Evolutionary conservation across 2,329 filamentous ascomycete species (phyloP), one percentile per base, ranked within the genome.

Genomic region (Phyllosticta citrichinensis): DNA sequence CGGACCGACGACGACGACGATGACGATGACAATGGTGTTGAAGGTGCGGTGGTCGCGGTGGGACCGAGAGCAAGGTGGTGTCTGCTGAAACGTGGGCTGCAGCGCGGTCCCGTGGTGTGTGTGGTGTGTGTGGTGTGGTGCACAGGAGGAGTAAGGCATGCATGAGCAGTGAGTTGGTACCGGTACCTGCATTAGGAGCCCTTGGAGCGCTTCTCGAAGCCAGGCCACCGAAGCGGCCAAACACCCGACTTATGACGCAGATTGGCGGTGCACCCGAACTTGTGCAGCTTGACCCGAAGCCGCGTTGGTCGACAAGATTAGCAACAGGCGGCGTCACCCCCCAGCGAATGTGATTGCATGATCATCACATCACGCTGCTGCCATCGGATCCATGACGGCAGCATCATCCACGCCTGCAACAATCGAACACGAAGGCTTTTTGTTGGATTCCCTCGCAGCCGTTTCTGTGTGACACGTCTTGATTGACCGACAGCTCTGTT

Each of bases 141-240:
- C 22, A 22, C 22, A 22, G 22, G 22, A 22, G 22, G 22, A 22
- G 19, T 20, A 25, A 20, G 17, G 27, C 9, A 20, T 51, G 47
- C 66, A 40, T 12, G 11, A 40, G 14, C 4, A 40, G 33, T 40
- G 14, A 12, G 14, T 40, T 2, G 11, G 33, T 40, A 17, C 27
- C 12, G 33, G 71, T 73, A 71, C 71, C 71, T 73, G 71, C 71
- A 73, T 74, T 73, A 73, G 73, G 53, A 22, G 22, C 22, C 22
- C 22, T 22, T 22, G 22, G 33, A 40, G 11, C 11, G 10, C 33
- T 61, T 61, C 58, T 56, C 53, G 58, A 61, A 56, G 58, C 14
- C 27, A 50, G 25, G 57, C 57, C 57, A 58, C 40, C 20, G 33
- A 40, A 40, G 33, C 11, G 33, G 33, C 33, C 33, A 17, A 40